Evolutionary conservation across 2,329 filamentous ascomycete species (phyloP).

Genomic region (Paecilomyces formosus): DNA sequence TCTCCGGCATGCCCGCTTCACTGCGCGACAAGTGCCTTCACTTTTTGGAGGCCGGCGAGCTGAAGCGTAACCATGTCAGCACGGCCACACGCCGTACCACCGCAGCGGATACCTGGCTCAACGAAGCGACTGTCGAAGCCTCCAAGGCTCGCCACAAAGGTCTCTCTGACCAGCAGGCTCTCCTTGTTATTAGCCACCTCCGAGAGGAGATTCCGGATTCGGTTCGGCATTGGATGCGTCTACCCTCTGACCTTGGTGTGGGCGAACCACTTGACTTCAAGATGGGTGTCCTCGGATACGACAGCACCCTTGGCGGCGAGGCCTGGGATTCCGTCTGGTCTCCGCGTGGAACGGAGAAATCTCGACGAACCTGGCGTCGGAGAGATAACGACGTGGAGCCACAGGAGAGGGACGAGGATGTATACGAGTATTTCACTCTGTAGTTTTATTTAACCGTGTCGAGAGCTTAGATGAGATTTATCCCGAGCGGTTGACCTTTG

Average conservation of each 20-base stretch:
- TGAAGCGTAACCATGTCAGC: conserved; percentile 31
- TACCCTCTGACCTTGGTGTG: conserved; percentile 46
- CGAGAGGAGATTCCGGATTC: conserved; percentile 82
- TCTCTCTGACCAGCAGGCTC: conserved; percentile 62
- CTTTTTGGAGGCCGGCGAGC: conserved; percentile 64
- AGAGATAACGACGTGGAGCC: not conserved
- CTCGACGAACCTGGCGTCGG: not conserved
- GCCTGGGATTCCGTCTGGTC: conserved; percentile 24
- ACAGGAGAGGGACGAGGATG: not conserved
- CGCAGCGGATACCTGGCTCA: conserved; percentile 7
- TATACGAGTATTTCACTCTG: not conserved
- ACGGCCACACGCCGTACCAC: conserved; percentile 8
- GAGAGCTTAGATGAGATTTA: not conserved
- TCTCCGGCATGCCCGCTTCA: conserved; percentile 73
- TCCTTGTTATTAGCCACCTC: conserved; percentile 89
- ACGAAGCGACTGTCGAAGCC: not conserved
- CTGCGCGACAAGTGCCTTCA: conserved; percentile 80
- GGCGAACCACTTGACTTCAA: conserved; percentile 22
- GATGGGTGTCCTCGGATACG: conserved; percentile 17
- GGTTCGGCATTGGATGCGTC: conserved; percentile 75
- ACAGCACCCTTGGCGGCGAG: conserved; percentile 12
- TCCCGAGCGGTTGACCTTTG: not conserved
- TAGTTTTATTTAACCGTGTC: not conserved
- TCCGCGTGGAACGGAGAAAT: not conserved
- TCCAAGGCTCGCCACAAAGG: conserved; percentile 37